These are phyloP conservation scores for Biscogniauxia sp. DNA, from an alignment of 2,329 filamentous ascomycete species.

Conservation along the genomic window DNA sequence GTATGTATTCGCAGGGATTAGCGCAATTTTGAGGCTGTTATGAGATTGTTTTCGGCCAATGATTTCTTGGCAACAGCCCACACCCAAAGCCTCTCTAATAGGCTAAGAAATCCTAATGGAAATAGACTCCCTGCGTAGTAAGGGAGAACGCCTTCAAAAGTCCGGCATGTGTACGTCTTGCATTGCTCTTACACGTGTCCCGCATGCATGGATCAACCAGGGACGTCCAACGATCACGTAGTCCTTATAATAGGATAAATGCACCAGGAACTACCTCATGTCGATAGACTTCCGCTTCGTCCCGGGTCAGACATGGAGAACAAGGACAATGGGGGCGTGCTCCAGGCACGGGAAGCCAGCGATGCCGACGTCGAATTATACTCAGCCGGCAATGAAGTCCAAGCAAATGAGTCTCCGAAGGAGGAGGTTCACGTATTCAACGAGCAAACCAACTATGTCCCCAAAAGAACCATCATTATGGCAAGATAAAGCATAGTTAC, in stretches of 20 bases:
- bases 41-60: not conserved
- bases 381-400: not conserved
- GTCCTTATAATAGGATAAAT: not conserved
- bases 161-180: not conserved
- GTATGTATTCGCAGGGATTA: not conserved
- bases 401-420: not conserved
- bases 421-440: constrained; percentile 40
- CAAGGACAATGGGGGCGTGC: not conserved
- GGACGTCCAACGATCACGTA: no score
- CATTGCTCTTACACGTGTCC: not conserved
- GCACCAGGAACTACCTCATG: not conserved
- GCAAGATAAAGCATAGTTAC: constrained; percentile 32
- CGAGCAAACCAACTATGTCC: constrained; percentile 56
- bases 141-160: not conserved
- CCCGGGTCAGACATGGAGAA: not conserved
- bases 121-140: no score
- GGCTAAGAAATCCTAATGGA: no score
- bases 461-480: constrained; percentile 49
- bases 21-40: not conserved
- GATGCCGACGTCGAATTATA: not conserved
- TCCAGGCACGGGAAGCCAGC: not conserved
- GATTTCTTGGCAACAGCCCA: not conserved
- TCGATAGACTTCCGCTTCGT: not conserved
- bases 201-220: not conserved
- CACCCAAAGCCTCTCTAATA: not conserved